Base-by-base conservation (phyloP, 768 basidiomycete species). In the Botryobasidium botryosum region DNA sequence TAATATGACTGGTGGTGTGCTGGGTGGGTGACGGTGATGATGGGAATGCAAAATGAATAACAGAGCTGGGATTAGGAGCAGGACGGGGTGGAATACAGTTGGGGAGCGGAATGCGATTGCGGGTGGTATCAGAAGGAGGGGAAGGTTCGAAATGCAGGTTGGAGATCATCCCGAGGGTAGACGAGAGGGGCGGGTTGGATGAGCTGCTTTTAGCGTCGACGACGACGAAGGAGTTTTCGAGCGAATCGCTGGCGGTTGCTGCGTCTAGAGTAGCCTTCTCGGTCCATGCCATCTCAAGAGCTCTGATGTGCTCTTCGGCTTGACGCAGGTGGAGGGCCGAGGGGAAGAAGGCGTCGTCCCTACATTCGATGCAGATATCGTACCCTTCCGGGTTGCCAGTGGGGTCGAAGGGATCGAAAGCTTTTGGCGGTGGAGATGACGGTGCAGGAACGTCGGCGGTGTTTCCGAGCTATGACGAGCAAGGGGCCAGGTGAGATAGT, bases 351-450 rank as follows among this genome's bases (percentile, higher is more conserved):
- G 83, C 82, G 27, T 73, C 64, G 51, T 90, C 84, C 55, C 83
- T 79, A 56, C 83, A 85, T 61, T 92, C 86, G 49, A 92, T 72
- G 58, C 85, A 90, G 35, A 92, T 72, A 55, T 87, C 79, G 55
- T 77, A 88, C 13, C 81, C 83, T 25, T 51, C 54, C 13, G 71
- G 69, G 51, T 68, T 67, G 44, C 71, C 70, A 38, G 51, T 51
- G 25, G 57, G 40, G 47, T 62, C 57, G 49, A 66, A 67, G 15
- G 64, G 58, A 35, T 62, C 60, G 48, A 54, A 38, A 33, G 56
- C 53, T 13, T 26, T 31, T 13, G 25, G 41, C 37, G 43, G 36
- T 41, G 35, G 28, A 28, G 38, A 25, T 4, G n/a, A 31, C 25
- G 49, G 28, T 58, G 74, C 39, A 0, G 80, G 87, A 2, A 88